phyloP scores from a whole-genome alignment of 257 asterid genomes.

The Ligustrum vulgare region DNA sequence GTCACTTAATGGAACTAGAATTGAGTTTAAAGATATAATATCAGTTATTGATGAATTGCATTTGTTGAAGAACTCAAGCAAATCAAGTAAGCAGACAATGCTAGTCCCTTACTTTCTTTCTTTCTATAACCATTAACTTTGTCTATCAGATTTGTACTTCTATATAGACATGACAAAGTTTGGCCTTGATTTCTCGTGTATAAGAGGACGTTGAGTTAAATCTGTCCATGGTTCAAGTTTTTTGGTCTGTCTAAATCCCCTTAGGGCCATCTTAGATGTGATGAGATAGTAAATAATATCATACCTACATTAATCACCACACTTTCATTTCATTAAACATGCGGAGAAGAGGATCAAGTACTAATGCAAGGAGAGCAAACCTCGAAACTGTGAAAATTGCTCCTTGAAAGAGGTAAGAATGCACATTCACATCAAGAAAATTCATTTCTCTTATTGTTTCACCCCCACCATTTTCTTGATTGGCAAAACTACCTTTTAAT shows the following conservation, averaged over 20 bases:
- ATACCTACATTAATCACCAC: background rate
- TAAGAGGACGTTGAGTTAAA: background rate
- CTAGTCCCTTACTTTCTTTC: too few relatives aligned
- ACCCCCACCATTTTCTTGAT: too few relatives aligned
- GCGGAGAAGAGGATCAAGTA: conserved; percentile 17
- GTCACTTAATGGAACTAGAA: conserved; percentile 25
- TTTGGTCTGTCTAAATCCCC: background rate
- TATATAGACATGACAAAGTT: too few relatives aligned
- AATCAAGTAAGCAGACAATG: too few relatives aligned
- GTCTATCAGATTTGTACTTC: too few relatives aligned
- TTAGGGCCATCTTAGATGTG: background rate
- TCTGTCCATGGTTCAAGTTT: background rate
- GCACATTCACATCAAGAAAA: too few relatives aligned
- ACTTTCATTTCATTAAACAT: conserved; percentile 8
- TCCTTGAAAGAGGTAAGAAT: too few relatives aligned
- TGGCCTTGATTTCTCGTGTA: background rate
- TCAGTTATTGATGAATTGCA: conserved; percentile 46
- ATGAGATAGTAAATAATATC: background rate
- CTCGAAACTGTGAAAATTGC: background rate
- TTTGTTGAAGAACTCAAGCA: too few relatives aligned
- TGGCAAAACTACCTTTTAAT: too few relatives aligned
- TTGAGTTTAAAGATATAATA: conserved; percentile 50
- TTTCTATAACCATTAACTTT: too few relatives aligned
- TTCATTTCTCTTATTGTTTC: too few relatives aligned
- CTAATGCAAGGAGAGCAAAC: background rate